Evolutionary conservation across 164 flowering plant species (phyloP).

Genomic region (Brasenia schreberi): DNA sequence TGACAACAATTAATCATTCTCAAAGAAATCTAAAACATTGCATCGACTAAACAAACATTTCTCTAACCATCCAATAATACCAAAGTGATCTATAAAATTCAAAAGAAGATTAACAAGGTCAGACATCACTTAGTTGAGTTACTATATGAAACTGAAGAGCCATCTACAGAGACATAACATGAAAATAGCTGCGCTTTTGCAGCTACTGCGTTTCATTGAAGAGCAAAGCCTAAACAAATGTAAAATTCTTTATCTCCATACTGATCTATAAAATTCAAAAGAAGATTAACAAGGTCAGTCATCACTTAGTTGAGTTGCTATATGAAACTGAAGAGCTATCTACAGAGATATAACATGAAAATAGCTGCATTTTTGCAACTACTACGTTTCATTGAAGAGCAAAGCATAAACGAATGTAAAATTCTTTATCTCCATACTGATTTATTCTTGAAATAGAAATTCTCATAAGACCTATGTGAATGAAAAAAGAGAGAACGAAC

Average conservation of each 20-base stretch:
- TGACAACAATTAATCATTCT: too few species aligned
- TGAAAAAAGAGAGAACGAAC: background rate
- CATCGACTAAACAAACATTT: too few species aligned
- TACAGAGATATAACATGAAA: background rate
- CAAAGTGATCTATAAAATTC: too few species aligned
- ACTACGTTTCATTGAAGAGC: background rate
- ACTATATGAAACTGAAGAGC: too few species aligned
- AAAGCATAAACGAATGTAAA: background rate
- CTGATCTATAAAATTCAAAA: background rate
- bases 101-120: too few species aligned
- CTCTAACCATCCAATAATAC: too few species aligned
- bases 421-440: background rate
- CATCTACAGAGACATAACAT: background rate
- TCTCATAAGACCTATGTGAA: background rate
- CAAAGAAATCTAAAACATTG: too few species aligned
- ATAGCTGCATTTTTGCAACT: background rate
- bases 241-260: background rate
- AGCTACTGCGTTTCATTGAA: background rate
- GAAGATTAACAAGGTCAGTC: too few species aligned
- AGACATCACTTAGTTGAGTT: too few species aligned
- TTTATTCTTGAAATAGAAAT: conserved; percentile 2
- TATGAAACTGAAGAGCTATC: too few species aligned
- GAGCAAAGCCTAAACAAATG: background rate
- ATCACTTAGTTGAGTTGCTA: too few species aligned
- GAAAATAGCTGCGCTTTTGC: background rate